Evolutionary conservation across 352 stramenopile genomes (phyloP), one percentile per base, ranked within the genome.

Genomic region (Peronospora belbahrii): DNA sequence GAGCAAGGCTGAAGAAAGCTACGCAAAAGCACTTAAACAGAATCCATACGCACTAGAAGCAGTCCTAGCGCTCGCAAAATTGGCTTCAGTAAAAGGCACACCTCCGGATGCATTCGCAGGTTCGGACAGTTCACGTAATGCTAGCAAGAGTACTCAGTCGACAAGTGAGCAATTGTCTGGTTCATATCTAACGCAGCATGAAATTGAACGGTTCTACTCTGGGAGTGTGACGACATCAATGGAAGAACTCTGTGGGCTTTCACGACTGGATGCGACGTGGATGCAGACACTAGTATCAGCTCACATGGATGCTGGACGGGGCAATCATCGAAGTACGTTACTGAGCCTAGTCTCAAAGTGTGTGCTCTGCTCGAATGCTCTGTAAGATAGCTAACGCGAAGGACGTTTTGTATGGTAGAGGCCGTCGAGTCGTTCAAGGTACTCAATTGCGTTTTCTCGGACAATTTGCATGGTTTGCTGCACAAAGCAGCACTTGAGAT

Each of bases 31-130:
- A 8, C 52, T 92, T 11, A 53, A 59, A 37, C 60, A 75, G 28
- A 89, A 88, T 42, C 78, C 81, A 23, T 92, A 89, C 34, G 81
- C 81, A 14, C 42, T 92, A 14, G 81, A 92, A 58, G 81, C 81
- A n/a, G 65, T 72, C n/a, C 30, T 92, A 42, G 74, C 71, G 8
- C 65, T 89, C 2, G 66, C 77, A 0, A 62, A 87, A 22, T 53
- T 89, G n/a, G 50, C 66, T 6, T 56, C 57, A 14, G 58, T 63
- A 18, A 79, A 74, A 37, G 67, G 79, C 51, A 51, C 56, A 4
- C 55, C 55, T 1, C 56, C 48, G 24, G 42, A 67, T 45, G 41
- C 58, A 6, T 61, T 65, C 47, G 23, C 46, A 44, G 48, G 57
- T 20, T 53, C 44, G 8, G 24, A 60, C 55, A 20, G 18, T 17